Conservation (phyloP, 2,329 filamentous ascomycete species). For the Ophioceras dolichostomum region DNA sequence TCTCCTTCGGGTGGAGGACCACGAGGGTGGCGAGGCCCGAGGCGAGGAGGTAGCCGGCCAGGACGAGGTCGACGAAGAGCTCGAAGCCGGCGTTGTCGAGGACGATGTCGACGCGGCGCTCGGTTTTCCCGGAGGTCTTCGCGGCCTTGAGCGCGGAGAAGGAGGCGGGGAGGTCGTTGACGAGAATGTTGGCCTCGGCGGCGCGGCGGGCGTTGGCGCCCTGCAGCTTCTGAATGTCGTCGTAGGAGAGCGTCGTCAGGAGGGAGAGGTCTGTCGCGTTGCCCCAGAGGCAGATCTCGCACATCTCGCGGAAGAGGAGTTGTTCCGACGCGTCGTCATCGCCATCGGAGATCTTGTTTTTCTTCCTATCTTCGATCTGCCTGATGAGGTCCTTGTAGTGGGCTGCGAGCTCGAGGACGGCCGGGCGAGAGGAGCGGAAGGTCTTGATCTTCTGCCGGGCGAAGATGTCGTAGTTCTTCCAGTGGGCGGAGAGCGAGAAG, state of each 20-base stretch:
- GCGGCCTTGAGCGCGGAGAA: constrained; percentile 14
- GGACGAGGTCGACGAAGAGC: constrained; percentile 85
- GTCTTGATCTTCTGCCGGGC: constrained; percentile 81
- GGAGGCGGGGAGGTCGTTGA: constrained; percentile 58
- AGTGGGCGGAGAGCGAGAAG: constrained; percentile 66
- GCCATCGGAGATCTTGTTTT: too few relatives aligned
- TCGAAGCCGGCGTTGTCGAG: constrained; percentile 97
- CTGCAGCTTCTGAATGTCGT: constrained; percentile 95
- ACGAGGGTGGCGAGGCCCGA: constrained; percentile 76
- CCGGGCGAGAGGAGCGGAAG: constrained; percentile 82
- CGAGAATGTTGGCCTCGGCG: constrained; percentile 81
- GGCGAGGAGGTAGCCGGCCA: constrained; percentile 81
- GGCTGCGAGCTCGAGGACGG: constrained; percentile 29
- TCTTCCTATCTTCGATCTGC: constrained; percentile 45
- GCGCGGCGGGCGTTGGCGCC: constrained; percentile 75
- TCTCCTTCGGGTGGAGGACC: constrained; percentile 83
- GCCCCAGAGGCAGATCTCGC: constrained; percentile 92
- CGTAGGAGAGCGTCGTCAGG: constrained; percentile 79
- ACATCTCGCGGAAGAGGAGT: constrained; percentile 81
- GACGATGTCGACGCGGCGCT: constrained; percentile 81
- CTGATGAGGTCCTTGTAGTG: constrained; percentile 46
- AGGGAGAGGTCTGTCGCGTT: constrained; percentile 93
- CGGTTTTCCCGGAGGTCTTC: constrained; percentile 15
- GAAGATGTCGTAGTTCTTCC: constrained; percentile 87
- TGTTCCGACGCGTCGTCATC: constrained; percentile 57